phyloP scores from a whole-genome alignment of 169 alveolate genomes.

The Plasmodium cynomolgi region DNA sequence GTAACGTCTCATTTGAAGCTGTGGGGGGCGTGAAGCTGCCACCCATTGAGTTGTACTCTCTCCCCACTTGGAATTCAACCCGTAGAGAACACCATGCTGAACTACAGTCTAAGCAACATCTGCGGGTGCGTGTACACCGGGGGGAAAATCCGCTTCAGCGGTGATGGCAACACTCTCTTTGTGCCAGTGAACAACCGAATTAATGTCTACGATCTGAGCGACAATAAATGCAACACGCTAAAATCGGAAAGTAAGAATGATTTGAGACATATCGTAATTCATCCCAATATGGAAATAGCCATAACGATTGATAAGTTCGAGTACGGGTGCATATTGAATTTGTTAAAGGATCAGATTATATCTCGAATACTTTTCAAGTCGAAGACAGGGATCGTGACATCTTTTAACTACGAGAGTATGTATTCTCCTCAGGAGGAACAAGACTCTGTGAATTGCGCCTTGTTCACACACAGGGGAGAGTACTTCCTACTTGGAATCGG shows the following conservation, averaged over 20 bases:
- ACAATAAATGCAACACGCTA: slow-evolving; percentile 83
- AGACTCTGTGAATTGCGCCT: slow-evolving; percentile 72
- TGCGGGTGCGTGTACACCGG: slow-evolving; percentile 68
- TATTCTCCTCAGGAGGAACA: slow-evolving; percentile 78
- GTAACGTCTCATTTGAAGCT: neutral
- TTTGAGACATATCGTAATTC: slow-evolving; percentile 79
- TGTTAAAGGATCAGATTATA: slow-evolving; percentile 80
- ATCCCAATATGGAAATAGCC: slow-evolving; percentile 83
- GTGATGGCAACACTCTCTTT: slow-evolving; percentile 80
- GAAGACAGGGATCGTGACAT: slow-evolving; percentile 75
- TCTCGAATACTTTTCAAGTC: slow-evolving; percentile 83
- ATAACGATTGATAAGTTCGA: slow-evolving; percentile 84
- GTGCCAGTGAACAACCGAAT: slow-evolving; percentile 89
- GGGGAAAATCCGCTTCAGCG: slow-evolving; percentile 40
- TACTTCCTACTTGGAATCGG: slow-evolving; percentile 80
- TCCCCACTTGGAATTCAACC: neutral
- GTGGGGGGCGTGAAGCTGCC: neutral
- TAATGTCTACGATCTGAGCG: slow-evolving; percentile 84
- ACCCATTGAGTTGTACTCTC: neutral
- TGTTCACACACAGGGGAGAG: slow-evolving; percentile 80
- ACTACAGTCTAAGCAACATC: slow-evolving; percentile 40
- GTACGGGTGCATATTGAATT: slow-evolving; percentile 84
- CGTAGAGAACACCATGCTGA: neutral
- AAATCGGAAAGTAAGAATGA: slow-evolving; percentile 85
- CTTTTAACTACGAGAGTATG: slow-evolving; percentile 24